Percentiles rank a stretch among this genome's conserved stretches.
phyloP scores from a whole-genome alignment of 768 basidiomycete genomes.

The Boletus coccyginus region DNA sequence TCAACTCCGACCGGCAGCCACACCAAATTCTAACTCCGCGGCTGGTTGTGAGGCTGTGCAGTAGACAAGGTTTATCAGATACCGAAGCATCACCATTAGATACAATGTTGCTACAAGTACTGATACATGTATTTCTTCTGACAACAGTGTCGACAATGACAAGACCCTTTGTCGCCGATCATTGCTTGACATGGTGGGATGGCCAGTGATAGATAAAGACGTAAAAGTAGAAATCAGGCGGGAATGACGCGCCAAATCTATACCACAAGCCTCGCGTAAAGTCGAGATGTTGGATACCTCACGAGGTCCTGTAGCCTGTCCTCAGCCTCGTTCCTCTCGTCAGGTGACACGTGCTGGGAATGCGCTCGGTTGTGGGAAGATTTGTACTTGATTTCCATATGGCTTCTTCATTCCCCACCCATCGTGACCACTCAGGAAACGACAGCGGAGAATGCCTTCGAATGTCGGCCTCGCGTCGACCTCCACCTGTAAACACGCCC shows the following conservation, averaged over 20 bases:
- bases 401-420: constrained; percentile 61
- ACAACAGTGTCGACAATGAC: constrained; percentile 4
- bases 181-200: constrained; percentile 8
- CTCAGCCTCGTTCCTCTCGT: constrained; percentile 16
- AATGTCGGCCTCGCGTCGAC: constrained; percentile 80
- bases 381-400: constrained; percentile 26
- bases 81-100: not conserved
- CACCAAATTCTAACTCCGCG: constrained; percentile 16
- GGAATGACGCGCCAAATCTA: constrained; percentile 8
- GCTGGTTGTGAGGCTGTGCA: not conserved
- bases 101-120: not conserved
- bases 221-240: constrained; percentile 4
- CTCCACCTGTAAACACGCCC: constrained; percentile 81
- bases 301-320: constrained; percentile 4
- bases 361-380: constrained; percentile 30
- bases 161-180: constrained; percentile 7
- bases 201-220: constrained; percentile 10
- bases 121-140: constrained; percentile 10
- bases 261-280: constrained; percentile 6
- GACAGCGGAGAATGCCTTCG: constrained; percentile 72
- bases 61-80: too few species aligned
- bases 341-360: constrained; percentile 28
- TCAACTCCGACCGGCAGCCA: constrained; percentile 41
- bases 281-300: not conserved
- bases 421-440: constrained; percentile 73